Base-by-base conservation (phyloP, 176 grass and related monocot genomes). In the Olyra latifolia region DNA sequence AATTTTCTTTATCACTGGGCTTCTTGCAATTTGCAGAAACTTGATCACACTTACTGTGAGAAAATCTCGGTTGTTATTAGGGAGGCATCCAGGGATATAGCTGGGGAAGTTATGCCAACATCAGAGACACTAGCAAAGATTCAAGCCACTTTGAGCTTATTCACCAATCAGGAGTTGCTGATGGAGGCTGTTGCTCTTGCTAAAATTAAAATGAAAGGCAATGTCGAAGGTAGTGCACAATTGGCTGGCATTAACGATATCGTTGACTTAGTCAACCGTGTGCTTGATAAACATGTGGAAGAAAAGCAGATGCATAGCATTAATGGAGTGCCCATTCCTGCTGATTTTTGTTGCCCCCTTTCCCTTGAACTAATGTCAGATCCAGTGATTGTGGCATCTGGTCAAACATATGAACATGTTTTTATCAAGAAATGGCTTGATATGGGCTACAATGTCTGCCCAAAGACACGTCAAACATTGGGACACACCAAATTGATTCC, bases 281-380 rank as follows among this genome's bases (percentile, higher is more conserved):
- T 88, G 77, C 85, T 78, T 73, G 66, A 85, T 19, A 81, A n/a
- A 79, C 72, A 76, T 30, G 71, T 88, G 46, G 62, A 88, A 77
- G 72, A 72, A 77, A 91, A 91, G 59, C 81, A 88, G 49, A 65
- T 82, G 57, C 93, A 83, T 29, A 92, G 50, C 82, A 81, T 89
- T 67, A 82, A 89, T 52, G 93, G 82, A 25, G 65, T 92, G 46
- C 78, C 81, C 12, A 84, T 96, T 78, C 90, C 90, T 57, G 20
- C 93, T 73, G 93, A 96, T 79, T 96, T 96, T 73, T 96, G 90
- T 74, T 96, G 93, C 13, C 90, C 93, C 1, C 82, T 95, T 74
- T 95, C 89, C 50, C 84, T 92, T 47, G 83, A 96, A 72, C 45
- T 96, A 24, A 96, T 96, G 93, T 96, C 87, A 74, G 93, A 96